Base-by-base conservation (phyloP, 371 early-diverging fungal genomes). In the Sporodiniella umbellata region DNA sequence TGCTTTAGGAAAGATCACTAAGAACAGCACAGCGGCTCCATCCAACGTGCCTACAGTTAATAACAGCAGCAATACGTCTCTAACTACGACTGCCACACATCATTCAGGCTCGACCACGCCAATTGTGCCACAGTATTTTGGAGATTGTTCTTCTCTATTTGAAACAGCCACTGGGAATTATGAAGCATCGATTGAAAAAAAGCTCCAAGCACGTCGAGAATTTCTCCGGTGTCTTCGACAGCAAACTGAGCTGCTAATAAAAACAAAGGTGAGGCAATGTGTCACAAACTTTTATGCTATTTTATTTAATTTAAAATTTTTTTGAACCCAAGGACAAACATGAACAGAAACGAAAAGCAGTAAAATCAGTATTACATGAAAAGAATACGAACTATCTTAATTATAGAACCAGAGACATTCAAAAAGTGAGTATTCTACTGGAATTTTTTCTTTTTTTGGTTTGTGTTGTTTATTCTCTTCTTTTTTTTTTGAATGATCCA, bases 291-390 rank as follows among this genome's bases (percentile, higher is more conserved):
- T 40, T 40, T 21, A 40, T 40, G 40, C 40, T 7, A 17, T 28
- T 18, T 37, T 22, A 18, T 14, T 19, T 39, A 45, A 28, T 7
- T 10, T 28, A 10, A 7, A 7, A 21, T 44, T n/a, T n/a, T n/a
- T n/a, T n/a, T n/a, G n/a, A n/a, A n/a, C n/a, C n/a, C n/a, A n/a
- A 69, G 64, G 68, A 73, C 15, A 47, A 54, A 17, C 70, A 67
- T 44, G 75, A 75, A 38, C 56, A 62, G 17, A 42, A 63, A 24
- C 48, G 72, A 48, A 71, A 67, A 40, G 62, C 51, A 45, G 64
- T 65, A 10, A 75, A 69, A 40, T 30, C 50, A 1, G 64, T 56
- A 14, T 48, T 69, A 7, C 56, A 55, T 6, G 72, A 75, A 35
- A 57, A 56, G 21, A 75, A 75, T 43, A 17, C 55, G n/a, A 54